Evolutionary conservation across 331 rosid species (phyloP).

Genomic region (Dryas integrifolia): DNA sequence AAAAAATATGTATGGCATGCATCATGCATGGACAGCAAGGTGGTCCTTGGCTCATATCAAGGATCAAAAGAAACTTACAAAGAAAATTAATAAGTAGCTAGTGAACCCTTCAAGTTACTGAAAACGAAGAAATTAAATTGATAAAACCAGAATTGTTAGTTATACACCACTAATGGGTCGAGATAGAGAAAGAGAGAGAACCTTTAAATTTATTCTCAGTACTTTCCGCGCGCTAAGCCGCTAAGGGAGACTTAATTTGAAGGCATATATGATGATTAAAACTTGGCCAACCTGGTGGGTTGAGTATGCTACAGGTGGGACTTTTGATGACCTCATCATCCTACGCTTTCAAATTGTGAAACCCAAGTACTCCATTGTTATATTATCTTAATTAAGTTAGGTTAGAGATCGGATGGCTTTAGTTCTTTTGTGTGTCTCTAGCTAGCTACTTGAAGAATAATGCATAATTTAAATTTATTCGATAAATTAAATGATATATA

Average conservation of each 20-base stretch:
- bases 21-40: background rate
- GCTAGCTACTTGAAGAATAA: no score
- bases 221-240: background rate
- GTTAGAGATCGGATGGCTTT: background rate
- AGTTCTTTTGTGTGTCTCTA: background rate
- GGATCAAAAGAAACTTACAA: background rate
- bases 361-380: background rate
- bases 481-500: no score
- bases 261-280: no score
- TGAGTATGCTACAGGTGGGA: background rate
- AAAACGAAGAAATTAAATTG: slow-evolving; percentile 15
- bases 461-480: no score
- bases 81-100: background rate
- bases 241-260: background rate
- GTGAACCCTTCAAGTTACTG: slow-evolving; percentile 17
- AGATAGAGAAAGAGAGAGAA: no score
- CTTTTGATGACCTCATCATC: background rate
- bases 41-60: background rate
- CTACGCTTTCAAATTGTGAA: background rate
- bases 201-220: background rate
- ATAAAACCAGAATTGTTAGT: background rate
- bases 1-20: background rate
- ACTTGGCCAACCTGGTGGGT: no score
- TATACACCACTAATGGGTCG: no score
- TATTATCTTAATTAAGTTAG: no score